Evolutionary conservation across 1,284 basidiomycete species (phyloP), one percentile per base, ranked within the genome.

Genomic region (Xerocomus tenax): DNA sequence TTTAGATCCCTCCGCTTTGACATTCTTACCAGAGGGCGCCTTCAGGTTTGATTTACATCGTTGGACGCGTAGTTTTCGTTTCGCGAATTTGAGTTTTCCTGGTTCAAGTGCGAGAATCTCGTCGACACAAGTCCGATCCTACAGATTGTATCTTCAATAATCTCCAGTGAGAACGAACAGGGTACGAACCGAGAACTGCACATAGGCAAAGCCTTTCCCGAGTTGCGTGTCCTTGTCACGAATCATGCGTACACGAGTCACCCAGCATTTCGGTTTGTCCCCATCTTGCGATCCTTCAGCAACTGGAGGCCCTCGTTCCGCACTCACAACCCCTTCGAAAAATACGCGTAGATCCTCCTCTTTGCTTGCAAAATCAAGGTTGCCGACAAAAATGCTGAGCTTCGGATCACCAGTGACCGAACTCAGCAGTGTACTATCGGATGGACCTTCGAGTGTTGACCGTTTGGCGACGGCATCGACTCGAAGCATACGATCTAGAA

Each of bases 171-270:
- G 5, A 7, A 16, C n/a, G 38, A 46, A 34, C 51, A 23, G 13
- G 13, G 18, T 18, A 78, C 84, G 61, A 65, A 91, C 93, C 47
- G 74, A 65, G 58, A 98, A 92, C 58, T 91, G 84, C 8, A 98
- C 84, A 65, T 98, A 98, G 9, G 87, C 94, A 64, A 98, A 95
- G 1, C 95, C 95, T 71, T 97, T 98, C n/a, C 95, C 95, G 30
- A 98, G 78, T 59, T 94, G 93, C 0, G 92, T 96, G 50, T 91
- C 91, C 58, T 82, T 82, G 69, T 98, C 95, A 41, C 92, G 79
- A 41, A 98, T 77, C 53, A 98, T 81, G 29, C 95, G 80, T 8
- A 98, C 92, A 25, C 79, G 80, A 7, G 80, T 80, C 6, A 98
- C 93, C 86, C 89, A 97, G 21, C 70, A 63, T 35, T 64, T 63